Percentiles rank a stretch among this genome's conserved stretches.
Evolutionary conservation across 805 yeast genomes (phyloP).

Genomic region (Candida oleophila): DNA sequence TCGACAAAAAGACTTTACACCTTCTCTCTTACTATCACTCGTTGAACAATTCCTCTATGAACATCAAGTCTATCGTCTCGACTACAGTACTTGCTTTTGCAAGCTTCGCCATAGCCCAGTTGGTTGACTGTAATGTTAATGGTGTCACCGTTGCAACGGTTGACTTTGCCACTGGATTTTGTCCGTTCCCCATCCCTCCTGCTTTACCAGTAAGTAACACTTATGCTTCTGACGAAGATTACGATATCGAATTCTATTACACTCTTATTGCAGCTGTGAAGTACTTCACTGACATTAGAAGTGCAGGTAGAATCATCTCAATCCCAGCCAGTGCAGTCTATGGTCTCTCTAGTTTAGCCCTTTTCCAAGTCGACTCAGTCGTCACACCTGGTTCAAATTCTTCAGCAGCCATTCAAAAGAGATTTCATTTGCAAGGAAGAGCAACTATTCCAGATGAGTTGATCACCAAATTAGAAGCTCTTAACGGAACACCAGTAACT

Average conservation of each 20-base stretch:
- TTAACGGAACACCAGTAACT: conserved; percentile 23
- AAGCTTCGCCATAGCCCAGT: conserved; percentile 22
- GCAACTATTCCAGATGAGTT: conserved; percentile 32
- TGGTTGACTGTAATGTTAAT: conserved; percentile 38
- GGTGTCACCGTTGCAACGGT: conserved; percentile 34
- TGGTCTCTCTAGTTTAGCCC: conserved; percentile 18
- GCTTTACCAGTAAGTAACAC: conserved; percentile 24
- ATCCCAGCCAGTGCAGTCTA: conserved; percentile 33
- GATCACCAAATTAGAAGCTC: conserved; percentile 18
- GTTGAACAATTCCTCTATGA: too few species aligned
- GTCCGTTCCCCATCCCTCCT: conserved; percentile 36
- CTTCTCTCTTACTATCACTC: too few species aligned
- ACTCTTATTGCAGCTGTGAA: conserved; percentile 18
- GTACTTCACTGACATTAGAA: conserved; percentile 32
- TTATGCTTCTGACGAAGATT: conserved; percentile 28
- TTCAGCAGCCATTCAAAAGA: conserved; percentile 39
- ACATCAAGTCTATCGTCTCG: not conserved
- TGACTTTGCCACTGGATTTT: conserved; percentile 39
- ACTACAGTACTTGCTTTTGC: conserved; percentile 19
- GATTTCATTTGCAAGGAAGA: conserved; percentile 24
- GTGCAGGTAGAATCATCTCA: conserved; percentile 31
- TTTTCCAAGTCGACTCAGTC: conserved; percentile 28
- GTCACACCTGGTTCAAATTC: conserved; percentile 35
- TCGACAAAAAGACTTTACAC: too few species aligned
- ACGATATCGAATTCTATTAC: conserved; percentile 36